phyloP scores from a whole-genome alignment of 148 eudicot genomes.

The Persicaria maculosa region DNA sequence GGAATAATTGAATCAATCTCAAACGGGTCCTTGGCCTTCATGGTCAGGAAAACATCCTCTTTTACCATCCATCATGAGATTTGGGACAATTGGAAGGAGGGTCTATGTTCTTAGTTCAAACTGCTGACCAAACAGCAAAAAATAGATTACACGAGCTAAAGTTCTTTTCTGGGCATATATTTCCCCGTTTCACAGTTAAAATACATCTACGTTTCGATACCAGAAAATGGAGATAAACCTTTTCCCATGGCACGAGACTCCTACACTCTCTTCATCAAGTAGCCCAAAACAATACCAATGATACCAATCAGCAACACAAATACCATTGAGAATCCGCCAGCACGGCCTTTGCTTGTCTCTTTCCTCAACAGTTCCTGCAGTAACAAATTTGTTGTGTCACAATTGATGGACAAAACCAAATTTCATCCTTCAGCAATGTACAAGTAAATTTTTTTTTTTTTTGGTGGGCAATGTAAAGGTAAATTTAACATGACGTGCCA shows the following conservation, averaged over 20 bases:
- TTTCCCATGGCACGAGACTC: not conserved
- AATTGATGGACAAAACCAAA: too few species aligned
- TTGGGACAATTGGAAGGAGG: slow-evolving; percentile 7
- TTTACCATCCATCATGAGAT: slow-evolving; percentile 1
- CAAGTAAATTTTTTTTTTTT: too few species aligned
- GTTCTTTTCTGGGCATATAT: slow-evolving; percentile 4
- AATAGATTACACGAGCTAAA: slow-evolving; percentile 10
- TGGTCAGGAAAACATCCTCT: not conserved
- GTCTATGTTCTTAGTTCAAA: slow-evolving; percentile 1
- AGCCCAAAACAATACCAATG: slow-evolving; percentile 55
- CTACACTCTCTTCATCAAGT: slow-evolving; percentile 36
- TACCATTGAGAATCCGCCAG: slow-evolving; percentile 35
- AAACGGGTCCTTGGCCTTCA: not conserved
- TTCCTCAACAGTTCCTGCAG: not conserved
- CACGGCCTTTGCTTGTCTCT: not conserved
- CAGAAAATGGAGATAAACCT: not conserved
- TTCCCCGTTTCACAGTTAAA: not conserved
- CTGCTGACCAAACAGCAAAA: slow-evolving; percentile 1
- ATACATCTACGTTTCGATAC: slow-evolving; percentile 10
- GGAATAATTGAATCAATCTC: not conserved
- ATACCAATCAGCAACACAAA: slow-evolving; percentile 48
- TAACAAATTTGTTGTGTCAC: not conserved
- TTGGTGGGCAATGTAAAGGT: too few species aligned
- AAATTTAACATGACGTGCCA: too few species aligned
- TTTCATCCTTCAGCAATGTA: too few species aligned